Conservation (phyloP, 108 stramenopile species). For the Nitzschia palea region DNA sequence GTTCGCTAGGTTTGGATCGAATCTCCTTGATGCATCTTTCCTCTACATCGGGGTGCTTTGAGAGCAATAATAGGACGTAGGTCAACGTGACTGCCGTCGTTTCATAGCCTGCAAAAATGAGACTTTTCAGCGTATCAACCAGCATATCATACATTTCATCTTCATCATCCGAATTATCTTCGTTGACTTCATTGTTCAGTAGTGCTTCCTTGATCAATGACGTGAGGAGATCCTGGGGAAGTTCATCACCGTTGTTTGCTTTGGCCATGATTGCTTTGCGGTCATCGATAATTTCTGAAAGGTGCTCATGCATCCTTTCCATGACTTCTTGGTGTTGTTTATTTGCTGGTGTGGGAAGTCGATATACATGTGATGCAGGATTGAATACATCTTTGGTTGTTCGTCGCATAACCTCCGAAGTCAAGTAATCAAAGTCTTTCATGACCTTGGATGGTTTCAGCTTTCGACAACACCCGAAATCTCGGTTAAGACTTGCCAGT, state of each 20-base stretch:
- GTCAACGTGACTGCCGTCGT: constrained; percentile 50
- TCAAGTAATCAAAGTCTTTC: constrained; percentile 20
- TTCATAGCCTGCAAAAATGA: constrained; percentile 60
- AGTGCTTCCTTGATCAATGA: constrained; percentile 7
- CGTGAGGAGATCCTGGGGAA: constrained; percentile 13
- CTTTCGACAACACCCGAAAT: constrained; percentile 28
- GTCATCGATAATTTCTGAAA: not conserved
- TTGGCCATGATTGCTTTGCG: not conserved
- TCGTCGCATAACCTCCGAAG: constrained; percentile 11
- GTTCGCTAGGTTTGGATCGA: constrained; percentile 4
- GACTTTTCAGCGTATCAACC: constrained; percentile 13
- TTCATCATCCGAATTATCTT: constrained; percentile 10
- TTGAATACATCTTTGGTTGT: constrained; percentile 5
- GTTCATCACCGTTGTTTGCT: constrained; percentile 1
- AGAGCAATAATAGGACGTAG: constrained; percentile 49
- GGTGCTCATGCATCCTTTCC: constrained; percentile 1
- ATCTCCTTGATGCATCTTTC: constrained; percentile 32
- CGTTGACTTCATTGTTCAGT: not conserved
- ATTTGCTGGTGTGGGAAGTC: constrained; percentile 18
- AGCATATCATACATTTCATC: not conserved
- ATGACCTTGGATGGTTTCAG: constrained; percentile 6
- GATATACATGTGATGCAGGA: constrained; percentile 14
- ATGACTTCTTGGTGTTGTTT: not conserved
- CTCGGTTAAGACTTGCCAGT: constrained; percentile 13
- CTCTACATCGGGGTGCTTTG: constrained; percentile 37